Conservation (phyloP, 495 filamentous ascomycete species). For the Filosporella fistucella region DNA sequence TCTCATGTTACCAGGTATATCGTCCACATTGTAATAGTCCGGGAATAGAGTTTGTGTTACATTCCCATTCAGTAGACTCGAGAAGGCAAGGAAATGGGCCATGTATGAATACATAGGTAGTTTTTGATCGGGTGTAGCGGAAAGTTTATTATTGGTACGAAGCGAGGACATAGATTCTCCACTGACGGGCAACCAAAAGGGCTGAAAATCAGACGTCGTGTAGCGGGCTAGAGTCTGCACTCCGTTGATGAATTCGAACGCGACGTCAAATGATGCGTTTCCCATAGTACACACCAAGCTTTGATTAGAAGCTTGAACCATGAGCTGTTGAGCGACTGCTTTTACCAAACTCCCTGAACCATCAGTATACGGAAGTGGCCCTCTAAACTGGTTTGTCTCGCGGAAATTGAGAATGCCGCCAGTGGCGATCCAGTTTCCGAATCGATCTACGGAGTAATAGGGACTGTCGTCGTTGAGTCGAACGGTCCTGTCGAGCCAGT, state of each 20-base stretch:
- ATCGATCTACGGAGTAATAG: too few relatives aligned
- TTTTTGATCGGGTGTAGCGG: neutral
- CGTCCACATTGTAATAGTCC: too few relatives aligned
- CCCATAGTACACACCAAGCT: constrained; percentile 11
- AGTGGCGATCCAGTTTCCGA: neutral
- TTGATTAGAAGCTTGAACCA: constrained; percentile 11
- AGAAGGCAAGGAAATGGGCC: too few relatives aligned
- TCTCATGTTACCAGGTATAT: too few relatives aligned
- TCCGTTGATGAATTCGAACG: neutral
- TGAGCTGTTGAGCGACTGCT: constrained; percentile 6
- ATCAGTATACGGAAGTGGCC: neutral
- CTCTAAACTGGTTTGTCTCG: neutral
- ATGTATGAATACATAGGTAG: neutral
- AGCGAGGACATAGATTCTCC: neutral
- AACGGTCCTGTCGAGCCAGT: too few relatives aligned
- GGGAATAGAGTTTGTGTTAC: too few relatives aligned
- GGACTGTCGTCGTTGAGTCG: too few relatives aligned
- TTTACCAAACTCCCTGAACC: neutral
- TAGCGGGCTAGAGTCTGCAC: neutral
- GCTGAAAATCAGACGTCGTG: constrained; percentile 1
- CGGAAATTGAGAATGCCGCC: neutral
- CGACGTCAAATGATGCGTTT: constrained; percentile 16
- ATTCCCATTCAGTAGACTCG: too few relatives aligned
- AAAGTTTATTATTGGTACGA: neutral
- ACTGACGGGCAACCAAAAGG: neutral